These are phyloP conservation scores for Circinella umbellata DNA, from an alignment of 371 early-diverging fungal genomes.

Conservation along the genomic window DNA sequence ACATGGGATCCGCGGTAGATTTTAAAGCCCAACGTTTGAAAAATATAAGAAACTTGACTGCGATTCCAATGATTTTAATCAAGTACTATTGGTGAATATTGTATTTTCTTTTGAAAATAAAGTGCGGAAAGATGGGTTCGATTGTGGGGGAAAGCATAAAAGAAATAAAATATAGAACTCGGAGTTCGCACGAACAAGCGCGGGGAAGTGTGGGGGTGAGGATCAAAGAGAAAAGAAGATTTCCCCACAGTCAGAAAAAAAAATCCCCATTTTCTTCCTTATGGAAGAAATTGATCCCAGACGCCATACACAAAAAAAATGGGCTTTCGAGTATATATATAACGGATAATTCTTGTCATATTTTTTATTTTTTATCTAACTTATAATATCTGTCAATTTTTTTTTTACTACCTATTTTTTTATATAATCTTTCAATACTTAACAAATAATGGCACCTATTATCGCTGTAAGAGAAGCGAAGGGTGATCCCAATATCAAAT, in stretches of 20 bases:
- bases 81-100: too few relatives aligned
- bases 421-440: background rate
- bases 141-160: too few relatives aligned
- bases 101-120: too few relatives aligned
- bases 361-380: background rate
- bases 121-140: too few relatives aligned
- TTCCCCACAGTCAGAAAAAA: background rate
- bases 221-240: background rate
- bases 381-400: constrained; percentile 1
- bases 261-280: background rate
- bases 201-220: background rate
- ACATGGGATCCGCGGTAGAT: too few relatives aligned
- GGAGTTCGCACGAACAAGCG: background rate
- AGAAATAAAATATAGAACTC: too few relatives aligned
- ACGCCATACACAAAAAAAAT: background rate
- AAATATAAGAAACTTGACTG: too few relatives aligned
- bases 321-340: background rate
- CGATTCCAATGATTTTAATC: too few relatives aligned
- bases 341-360: background rate
- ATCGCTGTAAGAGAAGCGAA: constrained; percentile 23
- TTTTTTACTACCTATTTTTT: background rate
- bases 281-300: constrained; percentile 11
- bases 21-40: too few relatives aligned
- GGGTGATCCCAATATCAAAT: constrained; percentile 33
- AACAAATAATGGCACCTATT: constrained; percentile 26